Percentiles rank a stretch among this genome's conserved stretches.
Evolutionary conservation across 176 grass and related monocot genomes (phyloP).

Genomic region (Phoenix dactylifera): DNA sequence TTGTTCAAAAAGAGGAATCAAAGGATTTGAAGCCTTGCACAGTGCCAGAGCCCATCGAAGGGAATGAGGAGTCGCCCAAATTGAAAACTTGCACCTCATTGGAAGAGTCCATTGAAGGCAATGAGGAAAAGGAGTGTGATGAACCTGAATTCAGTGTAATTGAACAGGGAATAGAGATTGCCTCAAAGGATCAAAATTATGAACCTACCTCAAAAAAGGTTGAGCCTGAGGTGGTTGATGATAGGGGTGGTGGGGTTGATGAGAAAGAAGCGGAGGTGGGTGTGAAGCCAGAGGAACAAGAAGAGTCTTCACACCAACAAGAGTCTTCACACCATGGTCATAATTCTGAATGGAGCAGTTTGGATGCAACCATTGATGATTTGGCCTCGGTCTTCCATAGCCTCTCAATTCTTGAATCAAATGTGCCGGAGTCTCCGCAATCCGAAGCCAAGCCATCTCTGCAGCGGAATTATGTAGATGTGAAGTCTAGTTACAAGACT

Average conservation of each 20-base stretch:
- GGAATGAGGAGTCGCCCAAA: conserved; percentile 36
- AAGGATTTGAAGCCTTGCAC: conserved; percentile 13
- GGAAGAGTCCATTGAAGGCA: conserved; percentile 32
- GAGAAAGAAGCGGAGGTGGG: conserved; percentile 9
- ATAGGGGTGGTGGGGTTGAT: conserved; percentile 8
- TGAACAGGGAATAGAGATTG: conserved; percentile 59
- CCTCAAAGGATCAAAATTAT: conserved; percentile 23
- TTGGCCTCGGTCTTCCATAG: conserved; percentile 41
- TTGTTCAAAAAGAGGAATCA: conserved; percentile 2
- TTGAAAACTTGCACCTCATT: conserved; percentile 64
- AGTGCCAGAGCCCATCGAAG: background rate
- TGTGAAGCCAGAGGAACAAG: conserved; percentile 5
- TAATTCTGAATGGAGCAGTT: conserved; percentile 11
- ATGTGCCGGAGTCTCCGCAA: conserved; percentile 39
- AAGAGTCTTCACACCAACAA: background rate
- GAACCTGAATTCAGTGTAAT: conserved; percentile 47
- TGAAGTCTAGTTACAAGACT: conserved; percentile 26
- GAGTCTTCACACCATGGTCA: background rate
- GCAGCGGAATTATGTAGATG: conserved; percentile 34
- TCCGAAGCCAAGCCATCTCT: conserved; percentile 35
- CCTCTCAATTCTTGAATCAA: conserved; percentile 37
- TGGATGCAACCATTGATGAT: conserved; percentile 37
- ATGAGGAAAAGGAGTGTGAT: conserved; percentile 19
- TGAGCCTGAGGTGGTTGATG: conserved; percentile 14
- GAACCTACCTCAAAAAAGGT: conserved; percentile 1